Conservation (phyloP, 768 basidiomycete genomes). For the Daedaleopsis sinensis region DNA sequence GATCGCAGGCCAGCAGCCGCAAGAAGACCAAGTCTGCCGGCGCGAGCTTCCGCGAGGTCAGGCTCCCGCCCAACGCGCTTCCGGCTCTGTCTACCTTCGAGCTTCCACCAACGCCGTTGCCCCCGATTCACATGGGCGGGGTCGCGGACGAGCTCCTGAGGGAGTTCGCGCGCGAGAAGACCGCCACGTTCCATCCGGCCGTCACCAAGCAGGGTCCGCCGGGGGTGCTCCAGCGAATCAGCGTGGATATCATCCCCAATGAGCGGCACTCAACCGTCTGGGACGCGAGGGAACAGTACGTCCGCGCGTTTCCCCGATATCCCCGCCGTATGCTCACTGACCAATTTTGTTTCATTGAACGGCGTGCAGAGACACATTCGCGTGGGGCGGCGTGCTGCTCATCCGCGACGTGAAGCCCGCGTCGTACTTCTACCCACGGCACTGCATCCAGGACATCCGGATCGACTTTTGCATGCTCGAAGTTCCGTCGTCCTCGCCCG, state of each 20-base stretch:
- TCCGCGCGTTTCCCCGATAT: background rate
- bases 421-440: conserved; percentile 11
- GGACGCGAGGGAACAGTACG: conserved; percentile 17
- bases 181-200: background rate
- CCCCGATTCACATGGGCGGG: background rate
- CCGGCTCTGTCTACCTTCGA: conserved; percentile 3
- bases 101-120: background rate
- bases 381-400: conserved; percentile 16
- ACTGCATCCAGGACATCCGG: conserved; percentile 12
- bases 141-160: conserved; percentile 5
- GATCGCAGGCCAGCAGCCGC: background rate
- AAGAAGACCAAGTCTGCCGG: background rate
- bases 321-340: background rate
- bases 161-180: conserved; percentile 1
- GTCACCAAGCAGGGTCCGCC: background rate
- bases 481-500: conserved; percentile 3
- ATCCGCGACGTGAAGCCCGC: conserved; percentile 15
- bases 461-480: conserved; percentile 18
- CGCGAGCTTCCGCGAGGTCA: background rate
- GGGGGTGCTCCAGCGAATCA: conserved; percentile 11
- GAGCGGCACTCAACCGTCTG: conserved; percentile 14
- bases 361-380: conserved; percentile 11
- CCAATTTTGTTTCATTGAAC: too few relatives aligned
- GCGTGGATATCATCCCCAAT: conserved; percentile 11
- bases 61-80: conserved; percentile 3